A percentile compares a stretch with the other conserved stretches of the same genome.
Evolutionary conservation across 192 early-diverging fungal genomes (phyloP).

Genomic region (Backusella australiensis): DNA sequence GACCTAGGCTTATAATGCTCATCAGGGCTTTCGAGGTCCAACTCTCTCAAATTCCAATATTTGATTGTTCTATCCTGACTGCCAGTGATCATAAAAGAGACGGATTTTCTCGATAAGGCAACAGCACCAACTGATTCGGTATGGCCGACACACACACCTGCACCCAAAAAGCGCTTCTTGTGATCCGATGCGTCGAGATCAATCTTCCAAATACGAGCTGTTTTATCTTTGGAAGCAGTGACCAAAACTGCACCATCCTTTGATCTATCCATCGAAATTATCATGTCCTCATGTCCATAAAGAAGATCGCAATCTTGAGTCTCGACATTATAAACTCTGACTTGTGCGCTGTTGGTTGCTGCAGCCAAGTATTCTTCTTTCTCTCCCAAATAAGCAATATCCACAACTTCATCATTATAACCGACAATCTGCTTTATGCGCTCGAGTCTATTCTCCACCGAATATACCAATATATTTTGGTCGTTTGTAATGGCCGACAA

Average conservation of each 20-base stretch:
- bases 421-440: constrained; percentile 85
- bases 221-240: constrained; percentile 92
- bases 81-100: constrained; percentile 76
- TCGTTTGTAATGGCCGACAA: constrained; percentile 83
- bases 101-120: constrained; percentile 65
- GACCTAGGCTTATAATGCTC: constrained; percentile 57
- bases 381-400: constrained; percentile 75
- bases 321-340: constrained; percentile 82
- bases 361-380: constrained; percentile 78
- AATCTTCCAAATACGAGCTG: constrained; percentile 77
- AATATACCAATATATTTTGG: constrained; percentile 87
- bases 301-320: constrained; percentile 81
- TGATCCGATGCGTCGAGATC: constrained; percentile 56
- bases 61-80: constrained; percentile 96
- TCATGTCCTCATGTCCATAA: constrained; percentile 87
- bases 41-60: constrained; percentile 78
- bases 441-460: constrained; percentile 48
- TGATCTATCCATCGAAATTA: constrained; percentile 77
- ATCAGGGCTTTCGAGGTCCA: constrained; percentile 41
- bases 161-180: constrained; percentile 48
- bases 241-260: constrained; percentile 68
- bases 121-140: constrained; percentile 93
- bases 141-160: constrained; percentile 84
- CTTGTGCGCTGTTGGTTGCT: constrained; percentile 90
- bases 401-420: constrained; percentile 95